Percentiles rank a stretch among this genome's conserved stretches.
Conservation (phyloP, 1,139 yeast species). For the Candida sp. region DNA sequence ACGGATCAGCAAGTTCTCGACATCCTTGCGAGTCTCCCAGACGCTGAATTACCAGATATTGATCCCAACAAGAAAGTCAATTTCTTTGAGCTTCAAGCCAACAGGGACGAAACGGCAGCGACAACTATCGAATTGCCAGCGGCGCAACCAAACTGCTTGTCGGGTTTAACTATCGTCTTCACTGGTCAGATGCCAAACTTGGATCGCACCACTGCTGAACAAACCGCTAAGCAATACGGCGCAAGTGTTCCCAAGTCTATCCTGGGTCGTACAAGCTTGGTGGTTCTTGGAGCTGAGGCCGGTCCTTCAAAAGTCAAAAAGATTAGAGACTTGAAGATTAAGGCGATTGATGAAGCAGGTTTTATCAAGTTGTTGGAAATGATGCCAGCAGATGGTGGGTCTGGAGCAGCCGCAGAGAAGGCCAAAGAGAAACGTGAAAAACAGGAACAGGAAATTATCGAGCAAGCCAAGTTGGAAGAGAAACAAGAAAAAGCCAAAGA, state of each 20-base stretch:
- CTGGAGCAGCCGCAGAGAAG: constrained; percentile 73
- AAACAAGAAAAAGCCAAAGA: constrained; percentile 18
- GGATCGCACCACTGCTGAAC: constrained; percentile 77
- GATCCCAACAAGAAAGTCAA: constrained; percentile 54
- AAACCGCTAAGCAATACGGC: constrained; percentile 83
- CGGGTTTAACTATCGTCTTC: constrained; percentile 90
- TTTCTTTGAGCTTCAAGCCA: constrained; percentile 38
- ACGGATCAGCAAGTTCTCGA: constrained; percentile 47
- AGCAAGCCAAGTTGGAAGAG: constrained; percentile 37
- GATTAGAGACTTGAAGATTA: constrained; percentile 72
- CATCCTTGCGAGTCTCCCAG: constrained; percentile 64
- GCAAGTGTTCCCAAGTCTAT: constrained; percentile 93
- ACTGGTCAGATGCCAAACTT: constrained; percentile 88
- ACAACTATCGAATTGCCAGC: constrained; percentile 57
- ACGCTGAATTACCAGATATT: constrained; percentile 67
- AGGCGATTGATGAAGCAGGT: constrained; percentile 89
- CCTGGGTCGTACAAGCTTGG: constrained; percentile 84
- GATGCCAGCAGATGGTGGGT: constrained; percentile 96
- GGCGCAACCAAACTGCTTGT: constrained; percentile 82
- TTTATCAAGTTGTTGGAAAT: constrained; percentile 70
- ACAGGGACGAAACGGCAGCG: constrained; percentile 34
- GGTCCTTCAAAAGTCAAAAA: constrained; percentile 95
- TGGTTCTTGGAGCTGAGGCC: constrained; percentile 94
- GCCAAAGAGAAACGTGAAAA: constrained; percentile 72
- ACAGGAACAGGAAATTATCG: constrained; percentile 63